Base-by-base conservation (phyloP, 768 basidiomycete species). In the Podaxis sp. region DNA sequence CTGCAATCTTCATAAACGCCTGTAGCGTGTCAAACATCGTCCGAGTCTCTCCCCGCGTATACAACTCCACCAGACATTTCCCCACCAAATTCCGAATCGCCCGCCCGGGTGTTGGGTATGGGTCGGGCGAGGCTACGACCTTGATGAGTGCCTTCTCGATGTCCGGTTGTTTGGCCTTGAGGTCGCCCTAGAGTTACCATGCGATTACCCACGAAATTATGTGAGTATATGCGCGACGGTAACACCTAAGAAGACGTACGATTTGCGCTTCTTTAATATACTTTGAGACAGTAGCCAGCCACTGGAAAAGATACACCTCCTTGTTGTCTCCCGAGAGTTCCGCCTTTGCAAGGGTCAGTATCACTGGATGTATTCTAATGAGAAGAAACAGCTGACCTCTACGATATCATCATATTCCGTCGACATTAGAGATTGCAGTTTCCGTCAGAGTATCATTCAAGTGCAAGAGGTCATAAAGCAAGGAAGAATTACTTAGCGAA, bases 1-100 rank as follows among this genome's bases (percentile, higher is more conserved):
- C 79, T 0, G 87, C 88, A 22, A 89, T 82, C 75, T 86, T 91
- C 58, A 96, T 75, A 63, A 97, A 83, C 2, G 83, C 72, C 69
- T 94, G 89, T 30, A 96, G 73, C 4, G 91, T 90, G 70, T 99
- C 96, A 67, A 95, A 98, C 60, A 98, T 74, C 1, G 88, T 86
- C 73, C 87, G 84, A 0, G 90, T 89, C 72, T 98, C 96, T 67
- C 91, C 92, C 17, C 87, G 84, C 37, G 80, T 83, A 75, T 95
- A 95, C 15, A 96, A 66, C 22, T 78, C 72, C 48, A 92, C 74
- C 51, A 98, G 76, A 69, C 93, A 95, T 80, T 91, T 80, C 8
- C 90, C 86, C 52, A 90, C 84, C 4, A 93, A 78, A 62, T 90
- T 88, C 44, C 96, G 85, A 48, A 95, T 76, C 2, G 93, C 93